Conservation (phyloP, 1,284 basidiomycete genomes). For the Wallemia mellicola region DNA sequence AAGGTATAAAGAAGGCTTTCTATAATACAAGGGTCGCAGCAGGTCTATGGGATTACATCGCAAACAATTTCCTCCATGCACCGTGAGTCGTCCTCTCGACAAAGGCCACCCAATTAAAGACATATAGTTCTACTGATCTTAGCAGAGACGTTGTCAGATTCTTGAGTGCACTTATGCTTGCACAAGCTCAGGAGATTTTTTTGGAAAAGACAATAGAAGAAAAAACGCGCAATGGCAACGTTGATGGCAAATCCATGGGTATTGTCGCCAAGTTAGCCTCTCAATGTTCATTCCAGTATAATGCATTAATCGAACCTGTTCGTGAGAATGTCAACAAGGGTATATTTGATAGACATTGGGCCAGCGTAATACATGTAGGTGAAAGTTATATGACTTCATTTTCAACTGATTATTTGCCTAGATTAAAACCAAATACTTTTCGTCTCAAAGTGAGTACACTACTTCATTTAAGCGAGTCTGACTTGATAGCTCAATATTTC, state of each 20-base stretch:
- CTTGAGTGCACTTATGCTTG: slow-evolving; percentile 51
- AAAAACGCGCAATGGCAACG: slow-evolving; percentile 32
- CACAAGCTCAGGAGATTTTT: slow-evolving; percentile 87
- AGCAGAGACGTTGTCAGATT: slow-evolving; percentile 82
- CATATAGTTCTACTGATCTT: slow-evolving; percentile 92
- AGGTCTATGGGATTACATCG: slow-evolving; percentile 95
- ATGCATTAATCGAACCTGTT: slow-evolving; percentile 47
- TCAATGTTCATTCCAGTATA: slow-evolving; percentile 56
- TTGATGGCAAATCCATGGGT: slow-evolving; percentile 16
- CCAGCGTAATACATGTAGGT: slow-evolving; percentile 44
- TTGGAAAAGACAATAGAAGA: slow-evolving; percentile 79
- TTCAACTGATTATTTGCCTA: background rate
- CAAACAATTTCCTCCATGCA: slow-evolving; percentile 96
- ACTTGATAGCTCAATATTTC: slow-evolving; percentile 71
- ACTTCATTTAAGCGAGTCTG: slow-evolving; percentile 26
- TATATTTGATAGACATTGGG: slow-evolving; percentile 86
- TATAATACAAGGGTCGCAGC: slow-evolving; percentile 73
- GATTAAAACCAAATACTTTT: background rate
- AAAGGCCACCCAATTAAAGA: no score
- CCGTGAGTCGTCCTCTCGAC: no score
- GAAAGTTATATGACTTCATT: background rate
- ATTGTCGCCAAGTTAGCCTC: slow-evolving; percentile 62
- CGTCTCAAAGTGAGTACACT: background rate
- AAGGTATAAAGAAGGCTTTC: slow-evolving; percentile 85
- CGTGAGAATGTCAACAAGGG: slow-evolving; percentile 89